Conservation (phyloP, 2,329 filamentous ascomycete species). For the Colletotrichum filicis region DNA sequence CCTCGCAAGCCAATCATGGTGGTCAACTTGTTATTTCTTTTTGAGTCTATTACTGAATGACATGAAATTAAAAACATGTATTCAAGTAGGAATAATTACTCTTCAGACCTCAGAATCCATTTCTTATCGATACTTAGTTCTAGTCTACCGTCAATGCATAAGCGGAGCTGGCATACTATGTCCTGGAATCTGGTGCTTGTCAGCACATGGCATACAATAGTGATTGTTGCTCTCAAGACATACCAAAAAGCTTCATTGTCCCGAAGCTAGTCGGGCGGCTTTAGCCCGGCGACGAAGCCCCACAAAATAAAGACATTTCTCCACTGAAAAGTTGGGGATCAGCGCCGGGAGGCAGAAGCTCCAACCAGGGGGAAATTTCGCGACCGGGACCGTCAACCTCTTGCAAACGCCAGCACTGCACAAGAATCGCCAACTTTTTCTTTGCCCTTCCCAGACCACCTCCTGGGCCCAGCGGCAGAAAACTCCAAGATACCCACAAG, state of each 20-base stretch:
- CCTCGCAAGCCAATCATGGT: too few relatives aligned
- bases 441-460: background rate
- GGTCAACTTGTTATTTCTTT: too few relatives aligned
- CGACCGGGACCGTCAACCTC: background rate
- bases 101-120: too few relatives aligned
- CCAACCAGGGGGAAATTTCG: constrained; percentile 5
- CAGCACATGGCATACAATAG: too few relatives aligned
- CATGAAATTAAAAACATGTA: too few relatives aligned
- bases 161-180: too few relatives aligned
- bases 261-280: background rate
- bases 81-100: too few relatives aligned
- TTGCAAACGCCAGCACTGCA: background rate
- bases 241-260: background rate
- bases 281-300: background rate
- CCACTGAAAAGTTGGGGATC: constrained; percentile 16
- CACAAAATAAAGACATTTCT: background rate
- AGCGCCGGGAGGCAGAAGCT: constrained; percentile 1
- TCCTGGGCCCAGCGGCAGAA: background rate
- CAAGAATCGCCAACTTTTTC: background rate
- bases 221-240: background rate
- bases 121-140: too few relatives aligned
- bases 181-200: too few relatives aligned
- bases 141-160: too few relatives aligned
- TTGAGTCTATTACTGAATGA: too few relatives aligned
- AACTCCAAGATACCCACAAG: background rate